A percentile compares a stretch with the other conserved stretches of the same genome.
phyloP scores from a whole-genome alignment of 164 flowering plant genomes.

The Stephania cephalantha region DNA sequence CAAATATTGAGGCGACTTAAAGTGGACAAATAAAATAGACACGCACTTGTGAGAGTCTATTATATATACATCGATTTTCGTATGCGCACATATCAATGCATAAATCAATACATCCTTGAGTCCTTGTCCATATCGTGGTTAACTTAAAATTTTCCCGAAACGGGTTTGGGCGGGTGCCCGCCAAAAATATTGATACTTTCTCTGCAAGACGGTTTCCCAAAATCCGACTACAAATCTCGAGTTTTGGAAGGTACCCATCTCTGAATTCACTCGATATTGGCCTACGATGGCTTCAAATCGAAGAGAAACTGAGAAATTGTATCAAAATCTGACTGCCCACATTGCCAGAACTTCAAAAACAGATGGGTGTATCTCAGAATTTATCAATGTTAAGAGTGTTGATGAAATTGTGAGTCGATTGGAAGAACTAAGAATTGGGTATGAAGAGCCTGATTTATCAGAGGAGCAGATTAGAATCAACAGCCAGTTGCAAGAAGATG shows the following conservation, averaged over 20 bases:
- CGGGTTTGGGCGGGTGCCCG: too few relatives aligned
- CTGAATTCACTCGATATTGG: background rate
- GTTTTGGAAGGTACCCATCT: conserved; percentile 5
- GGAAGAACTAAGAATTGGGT: conserved; percentile 34
- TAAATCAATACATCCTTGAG: too few relatives aligned
- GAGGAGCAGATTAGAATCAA: conserved; percentile 52
- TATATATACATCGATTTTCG: too few relatives aligned
- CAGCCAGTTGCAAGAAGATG: conserved; percentile 66
- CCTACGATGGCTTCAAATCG: conserved; percentile 2
- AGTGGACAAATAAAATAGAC: too few relatives aligned
- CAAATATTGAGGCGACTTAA: too few relatives aligned
- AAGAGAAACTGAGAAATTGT: conserved; percentile 12
- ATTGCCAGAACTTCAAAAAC: conserved; percentile 8
- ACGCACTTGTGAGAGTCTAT: too few relatives aligned
- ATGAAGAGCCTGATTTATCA: conserved; percentile 41
- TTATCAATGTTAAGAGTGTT: background rate
- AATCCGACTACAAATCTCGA: too few relatives aligned
- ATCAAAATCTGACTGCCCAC: conserved; percentile 13
- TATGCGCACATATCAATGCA: too few relatives aligned
- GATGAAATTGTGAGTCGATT: conserved; percentile 32
- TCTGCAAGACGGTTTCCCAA: too few relatives aligned
- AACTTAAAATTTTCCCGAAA: too few relatives aligned
- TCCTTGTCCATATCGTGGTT: too few relatives aligned
- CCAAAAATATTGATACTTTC: too few relatives aligned
- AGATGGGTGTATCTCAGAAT: conserved; percentile 4